phyloP scores from a whole-genome alignment of 2,329 filamentous ascomycete genomes.

The Claviceps africana region DNA sequence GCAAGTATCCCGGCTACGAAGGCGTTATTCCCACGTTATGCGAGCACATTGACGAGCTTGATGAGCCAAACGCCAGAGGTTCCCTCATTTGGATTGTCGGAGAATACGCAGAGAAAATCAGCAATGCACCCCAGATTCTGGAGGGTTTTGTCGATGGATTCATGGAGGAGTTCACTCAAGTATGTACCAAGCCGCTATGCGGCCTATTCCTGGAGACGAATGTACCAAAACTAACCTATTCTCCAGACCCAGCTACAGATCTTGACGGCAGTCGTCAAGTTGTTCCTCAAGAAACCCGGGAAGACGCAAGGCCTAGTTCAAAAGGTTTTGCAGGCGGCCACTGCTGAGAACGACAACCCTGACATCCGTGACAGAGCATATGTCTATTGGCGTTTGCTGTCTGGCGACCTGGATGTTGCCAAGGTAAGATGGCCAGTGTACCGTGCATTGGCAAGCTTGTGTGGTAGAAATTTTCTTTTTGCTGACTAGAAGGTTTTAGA shows the following conservation, averaged over 20 bases:
- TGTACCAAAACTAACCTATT: slow-evolving; percentile 2
- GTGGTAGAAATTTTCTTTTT: not conserved
- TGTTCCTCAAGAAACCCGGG: slow-evolving; percentile 93
- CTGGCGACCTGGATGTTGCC: slow-evolving; percentile 77
- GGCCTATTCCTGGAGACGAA: not conserved
- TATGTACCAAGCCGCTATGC: slow-evolving; percentile 17
- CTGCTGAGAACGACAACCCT: slow-evolving; percentile 90
- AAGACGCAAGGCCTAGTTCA: slow-evolving; percentile 84
- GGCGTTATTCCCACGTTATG: slow-evolving; percentile 94
- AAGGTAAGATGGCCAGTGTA: slow-evolving; percentile 41
- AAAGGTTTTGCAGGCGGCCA: slow-evolving; percentile 85
- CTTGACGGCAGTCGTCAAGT: slow-evolving; percentile 88
- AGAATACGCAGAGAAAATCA: slow-evolving; percentile 98
- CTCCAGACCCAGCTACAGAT: slow-evolving; percentile 89
- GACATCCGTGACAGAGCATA: slow-evolving; percentile 95
- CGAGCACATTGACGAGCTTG: slow-evolving; percentile 90
- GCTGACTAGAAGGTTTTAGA: slow-evolving; percentile 26
- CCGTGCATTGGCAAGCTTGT: too few relatives aligned
- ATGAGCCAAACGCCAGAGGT: slow-evolving; percentile 81
- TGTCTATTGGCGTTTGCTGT: slow-evolving; percentile 93
- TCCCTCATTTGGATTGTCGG: slow-evolving; percentile 97
- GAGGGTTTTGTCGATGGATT: slow-evolving; percentile 86
- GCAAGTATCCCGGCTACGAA: slow-evolving; percentile 95
- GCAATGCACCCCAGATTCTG: slow-evolving; percentile 91
- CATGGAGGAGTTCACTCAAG: slow-evolving; percentile 90